Conservation (phyloP, 2,329 filamentous ascomycete genomes). For the Cladosporium sp. region DNA sequence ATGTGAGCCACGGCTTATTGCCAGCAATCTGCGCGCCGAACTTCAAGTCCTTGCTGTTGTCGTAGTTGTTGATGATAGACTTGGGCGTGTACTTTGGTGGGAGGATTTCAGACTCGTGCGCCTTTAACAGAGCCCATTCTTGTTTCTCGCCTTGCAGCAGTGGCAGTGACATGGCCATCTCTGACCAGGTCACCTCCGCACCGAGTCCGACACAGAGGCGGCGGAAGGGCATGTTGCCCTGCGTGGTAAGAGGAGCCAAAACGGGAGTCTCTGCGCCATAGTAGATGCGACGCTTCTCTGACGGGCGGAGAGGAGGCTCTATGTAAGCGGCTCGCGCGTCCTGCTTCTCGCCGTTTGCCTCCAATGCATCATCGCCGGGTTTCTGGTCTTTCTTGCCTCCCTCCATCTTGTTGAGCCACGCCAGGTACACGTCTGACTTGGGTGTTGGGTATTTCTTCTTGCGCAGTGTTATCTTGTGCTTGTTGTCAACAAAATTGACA, state of each 20-base stretch:
- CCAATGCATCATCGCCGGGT: conserved; percentile 22
- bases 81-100: conserved; percentile 67
- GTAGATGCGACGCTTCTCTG: conserved; percentile 91
- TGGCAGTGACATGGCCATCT: conserved; percentile 94
- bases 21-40: conserved; percentile 93
- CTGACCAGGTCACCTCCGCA: conserved; percentile 91
- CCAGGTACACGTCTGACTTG: conserved; percentile 72
- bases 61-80: conserved; percentile 70
- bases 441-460: conserved; percentile 70
- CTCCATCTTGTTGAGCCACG: conserved; percentile 72
- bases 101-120: conserved; percentile 76
- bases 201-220: conserved; percentile 86
- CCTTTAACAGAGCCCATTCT: conserved; percentile 94
- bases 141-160: conserved; percentile 84
- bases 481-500: conserved; percentile 70
- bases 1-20: conserved; percentile 85
- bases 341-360: conserved; percentile 44
- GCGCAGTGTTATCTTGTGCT: conserved; percentile 72
- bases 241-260: conserved; percentile 91
- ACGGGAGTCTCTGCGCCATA: conserved; percentile 92
- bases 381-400: conserved; percentile 30
- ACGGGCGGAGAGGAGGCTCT: conserved; percentile 85
- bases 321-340: conserved; percentile 77
- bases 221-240: conserved; percentile 93
- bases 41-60: conserved; percentile 77